Evolutionary conservation across 805 yeast genomes (phyloP).

Genomic region (Ogataea dorogensis): DNA sequence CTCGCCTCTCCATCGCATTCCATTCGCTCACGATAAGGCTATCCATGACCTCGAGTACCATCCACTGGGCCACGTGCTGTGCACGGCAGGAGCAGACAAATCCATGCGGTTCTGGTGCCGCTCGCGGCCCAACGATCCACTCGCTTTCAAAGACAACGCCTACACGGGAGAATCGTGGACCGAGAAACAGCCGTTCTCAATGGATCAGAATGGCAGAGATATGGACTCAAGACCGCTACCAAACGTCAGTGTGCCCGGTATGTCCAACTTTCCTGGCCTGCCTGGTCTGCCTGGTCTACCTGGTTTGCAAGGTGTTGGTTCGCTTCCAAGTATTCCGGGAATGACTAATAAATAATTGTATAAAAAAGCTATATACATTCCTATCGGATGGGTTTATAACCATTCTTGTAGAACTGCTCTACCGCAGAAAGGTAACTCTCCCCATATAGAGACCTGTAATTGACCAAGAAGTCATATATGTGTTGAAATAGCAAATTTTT

Average conservation of each 20-base stretch:
- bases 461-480: slow-evolving; percentile 33
- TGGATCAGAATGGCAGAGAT: slow-evolving; percentile 12
- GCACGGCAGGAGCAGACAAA: slow-evolving; percentile 92
- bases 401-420: slow-evolving; percentile 30
- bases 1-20: slow-evolving; percentile 56
- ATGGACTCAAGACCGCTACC: slow-evolving; percentile 1
- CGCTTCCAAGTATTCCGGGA: slow-evolving; percentile 16
- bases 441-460: slow-evolving; percentile 36
- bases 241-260: slow-evolving; percentile 4
- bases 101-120: slow-evolving; percentile 94
- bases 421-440: slow-evolving; percentile 31
- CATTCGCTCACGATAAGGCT: slow-evolving; percentile 93
- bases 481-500: slow-evolving; percentile 26
- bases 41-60: slow-evolving; percentile 88
- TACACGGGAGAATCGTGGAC: slow-evolving; percentile 50
- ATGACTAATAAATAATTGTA: slow-evolving; percentile 11
- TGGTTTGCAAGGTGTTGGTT: slow-evolving; percentile 9
- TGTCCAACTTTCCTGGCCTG: slow-evolving; percentile 7
- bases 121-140: slow-evolving; percentile 85
- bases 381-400: slow-evolving; percentile 29
- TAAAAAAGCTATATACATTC: slow-evolving; percentile 6
- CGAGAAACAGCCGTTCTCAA: slow-evolving; percentile 24
- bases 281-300: slow-evolving; percentile 9
- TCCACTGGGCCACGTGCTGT: slow-evolving; percentile 87
- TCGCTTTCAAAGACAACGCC: slow-evolving; percentile 76